These are phyloP conservation scores for Rhododendron ovatum DNA, from an alignment of 148 eudicot species.

Conservation along the genomic window DNA sequence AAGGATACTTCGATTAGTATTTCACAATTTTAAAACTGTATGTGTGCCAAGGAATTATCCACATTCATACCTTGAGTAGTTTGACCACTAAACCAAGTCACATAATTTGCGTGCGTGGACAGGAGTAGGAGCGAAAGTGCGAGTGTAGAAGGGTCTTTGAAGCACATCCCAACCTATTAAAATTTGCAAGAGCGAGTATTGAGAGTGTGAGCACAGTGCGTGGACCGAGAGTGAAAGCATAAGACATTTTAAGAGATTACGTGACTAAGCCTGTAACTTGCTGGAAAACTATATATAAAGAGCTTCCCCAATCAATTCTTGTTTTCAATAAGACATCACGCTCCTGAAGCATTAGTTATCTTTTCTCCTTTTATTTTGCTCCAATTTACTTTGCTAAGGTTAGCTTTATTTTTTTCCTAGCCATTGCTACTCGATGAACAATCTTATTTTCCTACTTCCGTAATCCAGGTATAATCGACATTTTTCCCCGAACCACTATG, in stretches of 20 bases:
- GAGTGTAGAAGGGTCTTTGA: not conserved
- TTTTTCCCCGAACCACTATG: not conserved
- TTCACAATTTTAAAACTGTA: not conserved
- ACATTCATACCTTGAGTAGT: not conserved
- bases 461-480: not conserved
- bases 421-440: not conserved
- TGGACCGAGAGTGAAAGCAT: no score
- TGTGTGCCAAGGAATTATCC: not conserved
- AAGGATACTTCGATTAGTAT: not conserved
- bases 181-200: not conserved
- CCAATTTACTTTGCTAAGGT: not conserved
- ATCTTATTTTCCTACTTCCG: not conserved
- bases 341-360: not conserved
- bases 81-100: not conserved
- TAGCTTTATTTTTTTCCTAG: not conserved
- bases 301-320: constrained; percentile 1
- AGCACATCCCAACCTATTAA: not conserved
- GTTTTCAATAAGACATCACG: not conserved
- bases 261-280: not conserved
- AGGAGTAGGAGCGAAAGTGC: not conserved
- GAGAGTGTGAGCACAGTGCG: no score
- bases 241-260: no score
- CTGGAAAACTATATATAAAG: not conserved
- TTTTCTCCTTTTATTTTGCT: not conserved
- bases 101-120: not conserved